phyloP scores from a whole-genome alignment of 139 green algal species.

The Coelastrella sp. region DNA sequence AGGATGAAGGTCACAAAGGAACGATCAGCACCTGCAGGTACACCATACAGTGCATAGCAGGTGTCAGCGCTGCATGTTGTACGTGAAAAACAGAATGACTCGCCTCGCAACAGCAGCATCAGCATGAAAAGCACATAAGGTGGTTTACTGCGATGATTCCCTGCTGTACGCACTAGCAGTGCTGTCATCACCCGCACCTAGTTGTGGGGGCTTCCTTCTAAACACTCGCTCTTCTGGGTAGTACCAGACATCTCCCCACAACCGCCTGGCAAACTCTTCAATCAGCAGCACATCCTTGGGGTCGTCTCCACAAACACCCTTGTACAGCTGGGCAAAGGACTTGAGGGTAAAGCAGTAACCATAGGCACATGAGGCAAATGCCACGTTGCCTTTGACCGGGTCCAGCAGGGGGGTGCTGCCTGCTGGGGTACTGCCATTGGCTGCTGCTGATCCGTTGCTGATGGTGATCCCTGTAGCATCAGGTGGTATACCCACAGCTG shows the following conservation, averaged over 20 bases:
- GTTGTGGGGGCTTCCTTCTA: slow-evolving; percentile 68
- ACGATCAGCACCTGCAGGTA: slow-evolving; percentile 69
- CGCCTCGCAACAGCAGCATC: no score
- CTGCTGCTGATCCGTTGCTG: no score
- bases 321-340: slow-evolving; percentile 82
- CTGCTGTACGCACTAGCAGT: background rate
- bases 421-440: slow-evolving; percentile 20
- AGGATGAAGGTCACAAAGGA: slow-evolving; percentile 97
- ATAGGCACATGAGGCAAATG: slow-evolving; percentile 79
- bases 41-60: no score
- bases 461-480: background rate
- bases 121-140: no score
- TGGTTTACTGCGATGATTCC: no score
- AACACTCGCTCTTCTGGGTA: slow-evolving; percentile 86
- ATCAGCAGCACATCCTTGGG: slow-evolving; percentile 14
- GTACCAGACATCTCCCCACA: slow-evolving; percentile 98
- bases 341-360: slow-evolving; percentile 96
- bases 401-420: slow-evolving; percentile 65
- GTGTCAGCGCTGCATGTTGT: background rate
- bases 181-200: slow-evolving; percentile 31
- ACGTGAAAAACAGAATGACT: no score
- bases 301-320: slow-evolving; percentile 53
- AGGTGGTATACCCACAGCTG: no score
- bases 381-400: slow-evolving; percentile 91
- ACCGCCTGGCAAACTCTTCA: slow-evolving; percentile 74